Base-by-base conservation (phyloP, 805 yeast species). In the Saccharomycopsis sp. region DNA sequence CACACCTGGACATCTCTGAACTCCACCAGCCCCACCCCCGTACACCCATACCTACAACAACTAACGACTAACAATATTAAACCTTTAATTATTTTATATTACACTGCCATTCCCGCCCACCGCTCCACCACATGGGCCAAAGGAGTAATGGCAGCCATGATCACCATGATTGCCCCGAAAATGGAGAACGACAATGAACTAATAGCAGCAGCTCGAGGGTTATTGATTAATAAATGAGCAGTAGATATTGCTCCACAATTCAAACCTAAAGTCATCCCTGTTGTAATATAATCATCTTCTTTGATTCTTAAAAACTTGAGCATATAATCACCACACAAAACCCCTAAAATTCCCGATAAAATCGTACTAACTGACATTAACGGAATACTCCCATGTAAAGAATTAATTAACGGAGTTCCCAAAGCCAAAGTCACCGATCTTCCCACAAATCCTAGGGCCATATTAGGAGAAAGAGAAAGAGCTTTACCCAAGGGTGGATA, bases 231-330 rank as follows among this genome's bases (percentile, higher is more conserved):
- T 35, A 83, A 59, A 56, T 79, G 80, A 0, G 89, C 88, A 2
- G 94, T 80, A 3, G 87, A 84, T 37, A 83, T 79, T 1, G 94
- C 94, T 8, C 88, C 85, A 52, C 88, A 80, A 52, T 79, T 79
- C 37, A 79, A 69, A 3, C 94, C 94, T 36, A 81, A 59, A 0
- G 86, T 76, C 15, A 82, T 74, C 2, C 94, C 94, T 47, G 87
- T 59, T 0, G 86, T 77, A 5, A 83, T 77, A 52, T 71, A 82
- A 54, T 83, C 92, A 49, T 72, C 70, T 23, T 68, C 66, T 5
- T 73, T 64, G 5, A 83, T 65, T 29, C 78, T 53, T 23, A 80
- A 53, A 17, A 63, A 47, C 28, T 61, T 56, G 9, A 76, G 51
- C 41, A 71, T 57, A 44, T 70, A 66, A 21, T 74, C 65, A 36